Percentiles rank a stretch among this genome's conserved stretches.
Conservation (phyloP, 2,329 filamentous ascomycete species). For the Xenoacremonium recifei region DNA sequence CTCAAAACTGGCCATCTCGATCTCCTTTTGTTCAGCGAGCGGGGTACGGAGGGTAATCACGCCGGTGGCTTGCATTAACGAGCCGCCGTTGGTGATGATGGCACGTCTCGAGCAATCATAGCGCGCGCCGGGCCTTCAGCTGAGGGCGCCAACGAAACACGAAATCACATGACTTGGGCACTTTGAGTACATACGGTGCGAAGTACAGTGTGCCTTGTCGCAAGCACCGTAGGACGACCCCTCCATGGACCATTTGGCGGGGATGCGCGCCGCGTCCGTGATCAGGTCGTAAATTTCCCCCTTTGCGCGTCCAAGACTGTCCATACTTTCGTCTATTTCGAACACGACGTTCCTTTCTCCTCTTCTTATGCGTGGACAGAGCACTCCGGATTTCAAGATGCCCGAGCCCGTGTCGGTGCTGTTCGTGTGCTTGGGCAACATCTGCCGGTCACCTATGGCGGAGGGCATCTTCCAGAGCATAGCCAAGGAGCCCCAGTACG, state of each 20-base stretch:
- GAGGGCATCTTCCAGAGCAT: slow-evolving; percentile 86
- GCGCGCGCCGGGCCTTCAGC: slow-evolving; percentile 13
- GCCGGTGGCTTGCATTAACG: slow-evolving; percentile 19
- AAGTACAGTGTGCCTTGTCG: slow-evolving; percentile 1
- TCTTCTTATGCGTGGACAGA: no score
- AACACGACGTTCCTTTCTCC: no score
- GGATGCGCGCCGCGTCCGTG: slow-evolving; percentile 4
- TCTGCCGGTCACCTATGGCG: slow-evolving; percentile 92
- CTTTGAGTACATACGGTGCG: slow-evolving; percentile 10
- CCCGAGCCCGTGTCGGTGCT: slow-evolving; percentile 65
- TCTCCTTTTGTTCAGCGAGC: not conserved
- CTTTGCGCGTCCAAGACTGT: no score
- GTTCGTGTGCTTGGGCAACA: slow-evolving; percentile 97
- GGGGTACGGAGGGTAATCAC: slow-evolving; percentile 14
- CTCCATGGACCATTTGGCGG: slow-evolving; percentile 26
- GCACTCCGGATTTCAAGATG: slow-evolving; percentile 26
- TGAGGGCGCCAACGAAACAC: slow-evolving; percentile 15
- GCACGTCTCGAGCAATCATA: slow-evolving; percentile 17
- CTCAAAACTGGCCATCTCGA: slow-evolving; percentile 3
- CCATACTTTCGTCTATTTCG: not conserved
- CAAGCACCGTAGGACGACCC: slow-evolving; percentile 13
- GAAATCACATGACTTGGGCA: slow-evolving; percentile 15
- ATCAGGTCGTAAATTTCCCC: not conserved
- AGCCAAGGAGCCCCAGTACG: slow-evolving; percentile 58
- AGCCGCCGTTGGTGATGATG: slow-evolving; percentile 8